phyloP scores from a whole-genome alignment of 83 land plant species.

The Larix sibirica region DNA sequence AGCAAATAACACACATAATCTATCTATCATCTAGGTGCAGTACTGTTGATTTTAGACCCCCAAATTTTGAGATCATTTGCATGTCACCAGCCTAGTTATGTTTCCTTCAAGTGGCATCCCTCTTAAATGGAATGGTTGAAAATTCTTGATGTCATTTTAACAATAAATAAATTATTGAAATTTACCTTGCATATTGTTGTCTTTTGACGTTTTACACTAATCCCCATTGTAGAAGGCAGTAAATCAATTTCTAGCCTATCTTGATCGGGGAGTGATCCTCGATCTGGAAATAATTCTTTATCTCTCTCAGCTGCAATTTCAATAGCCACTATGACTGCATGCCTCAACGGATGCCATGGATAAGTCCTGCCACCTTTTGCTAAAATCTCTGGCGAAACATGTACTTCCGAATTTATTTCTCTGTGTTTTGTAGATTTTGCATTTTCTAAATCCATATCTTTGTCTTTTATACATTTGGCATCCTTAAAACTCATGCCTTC shows the following conservation, averaged over 20 bases:
- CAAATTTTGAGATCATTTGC: no score
- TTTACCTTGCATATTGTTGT: constrained; percentile 3
- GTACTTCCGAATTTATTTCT: constrained; percentile 7
- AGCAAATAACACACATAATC: neutral
- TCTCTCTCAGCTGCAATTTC: constrained; percentile 71
- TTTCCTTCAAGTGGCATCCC: neutral
- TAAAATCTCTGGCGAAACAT: neutral
- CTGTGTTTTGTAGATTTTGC: neutral
- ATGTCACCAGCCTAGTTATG: no score
- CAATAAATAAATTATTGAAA: neutral
- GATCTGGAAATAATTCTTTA: constrained; percentile 45
- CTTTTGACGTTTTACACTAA: constrained; percentile 20
- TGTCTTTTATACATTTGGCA: neutral
- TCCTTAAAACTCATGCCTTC: neutral
- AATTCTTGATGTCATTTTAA: neutral
- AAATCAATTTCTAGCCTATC: constrained; percentile 4
- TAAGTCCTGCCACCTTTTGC: neutral
- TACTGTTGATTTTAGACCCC: no score
- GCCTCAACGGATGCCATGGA: constrained; percentile 72
- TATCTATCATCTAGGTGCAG: no score
- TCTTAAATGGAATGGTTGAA: neutral
- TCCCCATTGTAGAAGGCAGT: neutral
- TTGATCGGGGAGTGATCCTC: constrained; percentile 6
- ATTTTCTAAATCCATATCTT: no score
- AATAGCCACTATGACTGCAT: constrained; percentile 78